phyloP scores from a whole-genome alignment of 345 rosid species.

The Brassica cretica region DNA sequence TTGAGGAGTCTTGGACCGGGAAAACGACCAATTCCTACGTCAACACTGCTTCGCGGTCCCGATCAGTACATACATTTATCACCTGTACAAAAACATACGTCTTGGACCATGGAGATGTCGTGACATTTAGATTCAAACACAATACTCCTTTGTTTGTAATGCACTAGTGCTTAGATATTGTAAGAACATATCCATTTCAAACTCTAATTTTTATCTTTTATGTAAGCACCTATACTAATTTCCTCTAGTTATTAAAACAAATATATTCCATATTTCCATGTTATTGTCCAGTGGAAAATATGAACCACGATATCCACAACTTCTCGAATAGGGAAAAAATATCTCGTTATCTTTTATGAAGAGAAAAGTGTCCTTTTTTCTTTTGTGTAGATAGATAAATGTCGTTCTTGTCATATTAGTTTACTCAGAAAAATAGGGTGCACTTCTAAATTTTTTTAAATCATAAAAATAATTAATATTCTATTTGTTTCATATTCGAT shows the following conservation, averaged over 20 bases:
- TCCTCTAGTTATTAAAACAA: not conserved
- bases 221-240: not conserved
- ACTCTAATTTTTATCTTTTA: not conserved
- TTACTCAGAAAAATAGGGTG: slow-evolving; percentile 5
- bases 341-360: slow-evolving; percentile 2
- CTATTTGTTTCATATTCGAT: no score
- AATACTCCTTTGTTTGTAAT: not conserved
- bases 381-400: not conserved
- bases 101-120: slow-evolving; percentile 1
- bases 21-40: no score
- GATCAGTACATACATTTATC: no score
- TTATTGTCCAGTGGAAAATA: not conserved
- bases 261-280: not conserved
- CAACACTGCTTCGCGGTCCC: no score
- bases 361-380: not conserved
- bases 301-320: slow-evolving; percentile 24
- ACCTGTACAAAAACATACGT: not conserved
- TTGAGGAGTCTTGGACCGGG: not conserved
- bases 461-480: no score
- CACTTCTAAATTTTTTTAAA: no score
- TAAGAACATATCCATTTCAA: not conserved
- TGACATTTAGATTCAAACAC: not conserved
- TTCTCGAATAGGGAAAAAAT: slow-evolving; percentile 2
- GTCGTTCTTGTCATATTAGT: not conserved
- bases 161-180: not conserved